A percentile compares a stretch with the other conserved stretches of the same genome.
Conservation (phyloP, 2,329 filamentous ascomycete genomes). For the Raffaelea albimanens region DNA sequence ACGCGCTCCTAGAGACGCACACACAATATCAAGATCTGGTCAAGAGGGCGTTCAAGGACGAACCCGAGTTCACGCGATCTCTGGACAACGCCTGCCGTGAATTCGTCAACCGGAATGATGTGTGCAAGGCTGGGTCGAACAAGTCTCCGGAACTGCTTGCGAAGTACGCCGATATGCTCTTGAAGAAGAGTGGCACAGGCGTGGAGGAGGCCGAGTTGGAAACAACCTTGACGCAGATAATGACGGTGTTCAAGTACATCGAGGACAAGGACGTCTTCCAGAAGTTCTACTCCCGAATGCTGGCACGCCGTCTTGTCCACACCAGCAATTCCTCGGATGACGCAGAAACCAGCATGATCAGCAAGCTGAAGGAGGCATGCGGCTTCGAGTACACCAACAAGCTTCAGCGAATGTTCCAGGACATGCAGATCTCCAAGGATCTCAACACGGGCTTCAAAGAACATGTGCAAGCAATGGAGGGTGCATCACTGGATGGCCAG, state of each 20-base stretch:
- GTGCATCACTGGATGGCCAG: conserved; percentile 71
- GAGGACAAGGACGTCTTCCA: conserved; percentile 99
- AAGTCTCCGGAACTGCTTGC: conserved; percentile 91
- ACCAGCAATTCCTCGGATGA: conserved; percentile 94
- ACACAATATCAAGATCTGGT: conserved; percentile 87
- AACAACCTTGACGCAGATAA: conserved; percentile 79
- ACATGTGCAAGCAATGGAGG: conserved; percentile 55
- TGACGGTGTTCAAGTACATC: conserved; percentile 99
- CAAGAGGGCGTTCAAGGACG: conserved; percentile 84
- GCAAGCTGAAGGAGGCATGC: conserved; percentile 96
- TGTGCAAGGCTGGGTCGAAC: conserved; percentile 88
- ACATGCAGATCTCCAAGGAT: conserved; percentile 98
- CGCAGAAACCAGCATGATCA: conserved; percentile 98
- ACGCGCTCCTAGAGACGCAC: conserved; percentile 88
- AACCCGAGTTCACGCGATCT: conserved; percentile 93
- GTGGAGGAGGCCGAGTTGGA: conserved; percentile 93
- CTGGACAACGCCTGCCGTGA: conserved; percentile 95
- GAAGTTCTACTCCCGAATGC: conserved; percentile 96
- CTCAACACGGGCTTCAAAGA: conserved; percentile 84
- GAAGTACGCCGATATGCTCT: conserved; percentile 86
- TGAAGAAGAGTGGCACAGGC: conserved; percentile 88
- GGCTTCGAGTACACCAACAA: conserved; percentile 99
- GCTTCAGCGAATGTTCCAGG: conserved; percentile 98
- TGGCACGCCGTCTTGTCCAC: conserved; percentile 89
- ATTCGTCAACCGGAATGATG: conserved; percentile 95